These are phyloP conservation scores for Cardamine chenopodiifolia DNA, from an alignment of 345 rosid genomes.

Conservation along the genomic window DNA sequence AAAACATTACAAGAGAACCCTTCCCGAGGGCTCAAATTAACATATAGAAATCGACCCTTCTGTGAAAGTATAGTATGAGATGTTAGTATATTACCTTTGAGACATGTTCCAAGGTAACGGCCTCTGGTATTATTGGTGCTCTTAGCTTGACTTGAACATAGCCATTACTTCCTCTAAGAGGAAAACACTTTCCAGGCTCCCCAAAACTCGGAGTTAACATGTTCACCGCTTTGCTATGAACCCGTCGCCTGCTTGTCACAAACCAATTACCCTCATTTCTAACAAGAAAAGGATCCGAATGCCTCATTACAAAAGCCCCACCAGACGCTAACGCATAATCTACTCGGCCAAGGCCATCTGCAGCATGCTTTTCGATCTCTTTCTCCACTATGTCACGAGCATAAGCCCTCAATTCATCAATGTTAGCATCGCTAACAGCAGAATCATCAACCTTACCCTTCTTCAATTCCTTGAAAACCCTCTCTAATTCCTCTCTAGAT, in stretches of 20 bases:
- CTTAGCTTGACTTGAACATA: constrained; percentile 81
- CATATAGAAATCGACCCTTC: background rate
- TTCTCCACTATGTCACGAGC: constrained; percentile 77
- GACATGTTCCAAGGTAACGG: constrained; percentile 90
- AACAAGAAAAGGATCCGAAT: constrained; percentile 64
- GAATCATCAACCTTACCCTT: constrained; percentile 48
- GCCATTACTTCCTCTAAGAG: constrained; percentile 76
- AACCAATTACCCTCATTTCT: constrained; percentile 60
- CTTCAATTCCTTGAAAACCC: constrained; percentile 57
- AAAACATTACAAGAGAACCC: background rate
- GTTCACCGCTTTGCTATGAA: constrained; percentile 59
- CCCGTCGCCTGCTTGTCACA: constrained; percentile 36
- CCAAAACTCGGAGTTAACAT: constrained; percentile 92
- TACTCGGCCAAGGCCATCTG: constrained; percentile 85
- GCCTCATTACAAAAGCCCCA: constrained; percentile 69
- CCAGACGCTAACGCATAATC: constrained; percentile 77
- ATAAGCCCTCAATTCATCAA: constrained; percentile 72
- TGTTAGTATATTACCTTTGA: constrained; percentile 63
- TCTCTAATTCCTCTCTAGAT: constrained; percentile 71
- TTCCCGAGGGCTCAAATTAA: background rate
- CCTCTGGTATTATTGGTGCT: constrained; percentile 70
- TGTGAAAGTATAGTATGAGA: background rate
- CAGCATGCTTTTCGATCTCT: constrained; percentile 89
- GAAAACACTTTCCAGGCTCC: constrained; percentile 97
- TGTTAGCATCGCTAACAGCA: constrained; percentile 40